Percentiles rank a stretch among this genome's conserved stretches.
Evolutionary conservation across 495 filamentous ascomycete species (phyloP).

Genomic region (Letharia lupina): DNA sequence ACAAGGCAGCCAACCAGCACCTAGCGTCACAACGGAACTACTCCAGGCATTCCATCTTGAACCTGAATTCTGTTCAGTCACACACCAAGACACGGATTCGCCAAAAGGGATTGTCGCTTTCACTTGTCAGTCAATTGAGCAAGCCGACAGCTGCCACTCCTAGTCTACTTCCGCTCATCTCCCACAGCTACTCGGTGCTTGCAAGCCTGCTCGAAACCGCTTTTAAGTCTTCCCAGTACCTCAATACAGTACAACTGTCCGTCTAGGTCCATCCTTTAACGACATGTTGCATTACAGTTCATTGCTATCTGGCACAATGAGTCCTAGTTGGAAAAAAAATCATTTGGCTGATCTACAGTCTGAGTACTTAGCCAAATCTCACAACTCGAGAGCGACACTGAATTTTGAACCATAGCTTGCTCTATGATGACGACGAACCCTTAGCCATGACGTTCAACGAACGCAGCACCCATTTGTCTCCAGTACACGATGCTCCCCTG

Average conservation of each 20-base stretch:
- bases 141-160: neutral
- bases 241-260: neutral
- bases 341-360: neutral
- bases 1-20: neutral
- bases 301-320: neutral
- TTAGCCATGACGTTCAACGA: neutral
- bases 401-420: neutral
- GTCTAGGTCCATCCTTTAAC: neutral
- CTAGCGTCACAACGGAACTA: neutral
- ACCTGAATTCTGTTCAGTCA: neutral
- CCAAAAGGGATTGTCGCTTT: neutral
- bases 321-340: neutral
- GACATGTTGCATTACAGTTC: neutral
- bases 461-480: neutral
- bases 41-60: neutral
- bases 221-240: neutral
- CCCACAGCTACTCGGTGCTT: neutral
- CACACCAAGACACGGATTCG: neutral
- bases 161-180: neutral
- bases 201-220: neutral
- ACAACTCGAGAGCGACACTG: neutral
- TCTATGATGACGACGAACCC: neutral
- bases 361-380: neutral
- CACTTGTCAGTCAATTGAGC: neutral
- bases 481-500: neutral